Conservation (phyloP, 176 grass and related monocot genomes). For the Ensete glaucum region DNA sequence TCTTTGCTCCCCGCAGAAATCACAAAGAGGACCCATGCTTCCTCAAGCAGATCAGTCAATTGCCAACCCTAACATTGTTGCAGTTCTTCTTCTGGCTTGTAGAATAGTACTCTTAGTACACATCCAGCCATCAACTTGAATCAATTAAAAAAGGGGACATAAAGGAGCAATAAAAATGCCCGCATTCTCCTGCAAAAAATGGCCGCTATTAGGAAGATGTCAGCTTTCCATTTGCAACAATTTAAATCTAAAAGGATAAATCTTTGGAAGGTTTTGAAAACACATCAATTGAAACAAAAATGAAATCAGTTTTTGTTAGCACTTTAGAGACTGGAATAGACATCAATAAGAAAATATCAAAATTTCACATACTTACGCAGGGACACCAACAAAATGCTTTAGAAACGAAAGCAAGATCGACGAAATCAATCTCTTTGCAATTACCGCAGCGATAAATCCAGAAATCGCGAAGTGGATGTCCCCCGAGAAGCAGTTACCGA, state of each 20-base stretch:
- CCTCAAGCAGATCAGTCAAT: not conserved
- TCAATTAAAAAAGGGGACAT: not conserved
- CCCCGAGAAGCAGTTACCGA: not conserved
- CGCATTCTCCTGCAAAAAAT: not conserved
- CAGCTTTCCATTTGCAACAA: not conserved
- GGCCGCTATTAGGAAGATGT: not conserved
- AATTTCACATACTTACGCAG: no score
- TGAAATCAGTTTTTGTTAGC: no score
- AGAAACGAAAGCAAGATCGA: no score
- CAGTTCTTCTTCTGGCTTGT: not conserved
- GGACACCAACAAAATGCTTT: no score
- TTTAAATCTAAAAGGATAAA: not conserved
- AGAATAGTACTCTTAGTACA: not conserved
- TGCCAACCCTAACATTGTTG: not conserved
- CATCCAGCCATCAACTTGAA: not conserved
- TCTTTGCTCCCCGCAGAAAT: conserved; percentile 74
- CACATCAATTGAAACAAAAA: no score
- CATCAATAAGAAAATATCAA: no score
- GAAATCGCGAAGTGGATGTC: no score
- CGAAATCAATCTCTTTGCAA: no score
- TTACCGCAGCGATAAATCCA: no score
- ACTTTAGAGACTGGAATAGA: no score
- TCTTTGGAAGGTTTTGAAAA: no score
- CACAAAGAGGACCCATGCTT: conserved; percentile 57
- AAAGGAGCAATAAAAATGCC: not conserved